Base-by-base conservation (phyloP, 257 asterid genomes). In the Rauvolfia tetraphylla region DNA sequence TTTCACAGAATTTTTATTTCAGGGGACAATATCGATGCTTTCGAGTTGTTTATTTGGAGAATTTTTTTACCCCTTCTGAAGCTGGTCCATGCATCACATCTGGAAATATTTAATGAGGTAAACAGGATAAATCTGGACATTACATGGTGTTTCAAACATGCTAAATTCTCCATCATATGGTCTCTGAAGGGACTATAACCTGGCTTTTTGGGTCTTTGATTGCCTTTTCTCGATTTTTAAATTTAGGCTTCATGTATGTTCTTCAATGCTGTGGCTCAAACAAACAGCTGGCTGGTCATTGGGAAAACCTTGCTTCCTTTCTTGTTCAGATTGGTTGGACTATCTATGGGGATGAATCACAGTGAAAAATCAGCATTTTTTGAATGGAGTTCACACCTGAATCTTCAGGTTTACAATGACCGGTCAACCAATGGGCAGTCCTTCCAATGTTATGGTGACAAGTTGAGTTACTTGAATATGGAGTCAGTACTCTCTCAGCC, bases 31-130 rank as follows among this genome's bases (percentile, higher is more conserved):
- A 73, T 73, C 53, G 78, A 61, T 68, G 65, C 77, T 69, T 39
- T 91, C 87, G 87, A 84, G 59, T 62, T 81, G 66, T 85, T 91
- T 86, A 87, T 90, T 25, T 88, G 90, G 93, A 84, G 84, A 84
- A 76, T 87, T 74, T 83, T 88, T 87, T 73, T 90, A 76, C 97
- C 97, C 44, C 78, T 88, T 76, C 79, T 90, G 85, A 87, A 89
- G 80, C 81, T 87, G 81, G 83, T 82, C 38, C 90, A 87, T 82
- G 79, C 88, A 51, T 74, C 79, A 81, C 87, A 89, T 68, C 70
- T 56, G 22, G 89, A 89, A 78, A 80, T 93, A 71, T 88, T 89
- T 84, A 87, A 86, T 74, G 87, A 89, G 98, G 98, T 93, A 86
- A 73, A 53, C 20, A 75, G 29, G 75, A 65, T 20, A 65, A 49